These are phyloP conservation scores for Cladobotryum mycophilum DNA, from an alignment of 2,329 filamentous ascomycete genomes.

Conservation along the genomic window DNA sequence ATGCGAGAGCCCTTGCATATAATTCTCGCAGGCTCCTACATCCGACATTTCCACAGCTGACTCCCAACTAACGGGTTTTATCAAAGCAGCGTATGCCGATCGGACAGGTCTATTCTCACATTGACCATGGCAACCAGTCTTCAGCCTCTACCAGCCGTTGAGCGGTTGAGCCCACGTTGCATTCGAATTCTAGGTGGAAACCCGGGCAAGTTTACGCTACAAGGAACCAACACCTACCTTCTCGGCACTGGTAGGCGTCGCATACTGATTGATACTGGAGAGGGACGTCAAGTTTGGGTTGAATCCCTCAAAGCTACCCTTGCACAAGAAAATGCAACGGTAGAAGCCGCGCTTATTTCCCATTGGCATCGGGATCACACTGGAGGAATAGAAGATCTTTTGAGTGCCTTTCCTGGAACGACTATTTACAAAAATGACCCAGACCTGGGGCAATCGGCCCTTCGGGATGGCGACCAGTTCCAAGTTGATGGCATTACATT, in stretches of 20 bases:
- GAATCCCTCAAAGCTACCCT: constrained; percentile 59
- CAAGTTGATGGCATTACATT: constrained; percentile 57
- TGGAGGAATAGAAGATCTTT: constrained; percentile 66
- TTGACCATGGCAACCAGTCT: constrained; percentile 28
- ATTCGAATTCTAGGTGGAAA: constrained; percentile 87
- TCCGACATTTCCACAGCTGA: no score
- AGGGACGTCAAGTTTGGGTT: constrained; percentile 72
- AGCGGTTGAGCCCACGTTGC: constrained; percentile 69
- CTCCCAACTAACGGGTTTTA: no score
- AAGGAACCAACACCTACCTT: constrained; percentile 92
- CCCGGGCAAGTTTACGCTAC: constrained; percentile 70
- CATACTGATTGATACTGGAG: constrained; percentile 84
- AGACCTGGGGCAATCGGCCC: constrained; percentile 37
- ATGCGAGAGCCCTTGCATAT: no score
- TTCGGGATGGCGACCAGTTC: constrained; percentile 49
- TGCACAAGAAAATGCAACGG: constrained; percentile 57
- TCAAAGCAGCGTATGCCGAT: not conserved
- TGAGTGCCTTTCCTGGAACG: constrained; percentile 55
- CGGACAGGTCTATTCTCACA: not conserved
- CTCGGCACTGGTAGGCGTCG: constrained; percentile 67
- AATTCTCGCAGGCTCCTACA: no score
- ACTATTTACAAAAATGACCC: constrained; percentile 63
- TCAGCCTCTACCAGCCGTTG: constrained; percentile 62
- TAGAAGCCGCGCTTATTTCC: constrained; percentile 70
- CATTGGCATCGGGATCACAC: constrained; percentile 92